phyloP scores from a whole-genome alignment of 306 rosid genomes.

The Sesbania bispinosa region DNA sequence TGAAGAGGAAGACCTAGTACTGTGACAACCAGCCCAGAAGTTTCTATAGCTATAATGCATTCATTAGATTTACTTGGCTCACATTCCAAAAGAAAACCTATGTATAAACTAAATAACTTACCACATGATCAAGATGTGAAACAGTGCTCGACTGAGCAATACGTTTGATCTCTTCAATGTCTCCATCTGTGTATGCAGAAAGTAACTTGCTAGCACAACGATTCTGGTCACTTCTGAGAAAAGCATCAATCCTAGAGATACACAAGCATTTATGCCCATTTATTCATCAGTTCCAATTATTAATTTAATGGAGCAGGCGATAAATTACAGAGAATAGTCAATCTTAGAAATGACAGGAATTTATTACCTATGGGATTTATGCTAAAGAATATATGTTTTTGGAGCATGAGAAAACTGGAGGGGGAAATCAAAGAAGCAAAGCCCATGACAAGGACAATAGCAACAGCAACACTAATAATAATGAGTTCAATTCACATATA shows the following conservation, averaged over 20 bases:
- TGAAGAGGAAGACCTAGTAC: not conserved
- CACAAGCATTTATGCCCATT: slow-evolving; percentile 5
- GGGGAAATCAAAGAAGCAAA: slow-evolving; percentile 15
- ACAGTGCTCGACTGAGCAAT: slow-evolving; percentile 62
- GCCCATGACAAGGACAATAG: not conserved
- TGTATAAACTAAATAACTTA: slow-evolving; percentile 29
- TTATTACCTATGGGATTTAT: not conserved
- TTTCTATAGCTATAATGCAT: not conserved
- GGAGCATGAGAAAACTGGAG: slow-evolving; percentile 1
- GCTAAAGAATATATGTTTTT: not conserved
- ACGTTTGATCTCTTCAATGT: slow-evolving; percentile 79
- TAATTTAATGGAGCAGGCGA: not conserved
- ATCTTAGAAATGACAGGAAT: not conserved
- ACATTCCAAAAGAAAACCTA: not conserved
- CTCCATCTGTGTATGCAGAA: slow-evolving; percentile 75
- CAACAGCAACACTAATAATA: not conserved
- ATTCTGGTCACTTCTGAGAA: slow-evolving; percentile 69
- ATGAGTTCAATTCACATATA: not conserved
- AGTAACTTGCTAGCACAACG: slow-evolving; percentile 79
- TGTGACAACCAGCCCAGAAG: not conserved
- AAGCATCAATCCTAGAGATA: slow-evolving; percentile 71
- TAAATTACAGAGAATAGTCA: not conserved
- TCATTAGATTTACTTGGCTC: not conserved
- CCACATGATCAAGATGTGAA: slow-evolving; percentile 83
- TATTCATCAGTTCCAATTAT: slow-evolving; percentile 11